Percentiles rank a stretch among this genome's conserved stretches.
Conservation (phyloP, 2,329 filamentous ascomycete species). For the Didymella pomorum region DNA sequence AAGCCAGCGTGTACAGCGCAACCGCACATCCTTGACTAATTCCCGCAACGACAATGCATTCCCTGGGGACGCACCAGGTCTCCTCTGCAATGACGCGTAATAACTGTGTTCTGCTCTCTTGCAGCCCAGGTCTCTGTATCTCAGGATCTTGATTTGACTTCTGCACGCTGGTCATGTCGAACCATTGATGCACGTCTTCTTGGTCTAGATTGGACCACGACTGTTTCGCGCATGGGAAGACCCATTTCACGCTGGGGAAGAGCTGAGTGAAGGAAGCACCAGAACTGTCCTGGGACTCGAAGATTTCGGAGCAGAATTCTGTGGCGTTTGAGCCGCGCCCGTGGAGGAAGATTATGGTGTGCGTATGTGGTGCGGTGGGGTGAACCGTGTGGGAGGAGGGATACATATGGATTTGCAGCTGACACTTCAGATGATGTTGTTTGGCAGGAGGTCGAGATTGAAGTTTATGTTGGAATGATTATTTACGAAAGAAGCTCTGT, state of each 20-base stretch:
- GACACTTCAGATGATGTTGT: not conserved
- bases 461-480: too few relatives aligned
- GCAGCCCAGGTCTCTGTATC: slow-evolving; percentile 54
- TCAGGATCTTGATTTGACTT: slow-evolving; percentile 54
- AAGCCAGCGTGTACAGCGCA: slow-evolving; percentile 24
- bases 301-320: slow-evolving; percentile 54
- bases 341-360: slow-evolving; percentile 60
- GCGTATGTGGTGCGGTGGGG: slow-evolving; percentile 46
- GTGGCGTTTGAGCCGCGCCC: slow-evolving; percentile 52
- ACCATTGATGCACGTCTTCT: slow-evolving; percentile 51
- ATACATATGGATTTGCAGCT: not conserved
- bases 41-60: slow-evolving; percentile 30
- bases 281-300: slow-evolving; percentile 35
- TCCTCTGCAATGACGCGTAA: slow-evolving; percentile 28
- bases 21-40: slow-evolving; percentile 39
- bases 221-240: slow-evolving; percentile 57
- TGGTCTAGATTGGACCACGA: not conserved
- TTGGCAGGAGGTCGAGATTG: too few relatives aligned
- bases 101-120: slow-evolving; percentile 50
- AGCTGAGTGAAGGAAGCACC: slow-evolving; percentile 47
- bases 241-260: slow-evolving; percentile 54
- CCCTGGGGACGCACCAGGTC: slow-evolving; percentile 7
- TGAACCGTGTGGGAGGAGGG: not conserved
- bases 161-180: slow-evolving; percentile 58
- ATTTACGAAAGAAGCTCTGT: not conserved